phyloP scores from a whole-genome alignment of 176 grass and related monocot genomes.

The Musa schizocarpa region DNA sequence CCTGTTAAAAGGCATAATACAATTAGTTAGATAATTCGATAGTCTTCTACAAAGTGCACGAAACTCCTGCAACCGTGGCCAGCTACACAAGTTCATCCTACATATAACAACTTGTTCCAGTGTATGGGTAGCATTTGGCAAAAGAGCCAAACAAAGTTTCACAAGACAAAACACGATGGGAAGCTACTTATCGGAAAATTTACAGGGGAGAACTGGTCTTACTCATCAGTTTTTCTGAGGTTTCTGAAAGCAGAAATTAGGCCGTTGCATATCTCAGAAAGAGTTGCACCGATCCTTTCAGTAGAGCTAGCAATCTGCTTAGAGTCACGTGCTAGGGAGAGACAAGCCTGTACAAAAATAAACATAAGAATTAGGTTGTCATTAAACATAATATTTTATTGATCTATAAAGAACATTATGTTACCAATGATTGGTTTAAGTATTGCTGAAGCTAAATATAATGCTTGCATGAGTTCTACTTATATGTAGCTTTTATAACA shows the following conservation, averaged over 20 bases:
- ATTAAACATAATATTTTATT: neutral
- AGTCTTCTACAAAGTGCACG: neutral
- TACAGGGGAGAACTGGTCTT: constrained; percentile 16
- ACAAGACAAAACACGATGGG: neutral
- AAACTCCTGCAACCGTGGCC: too few relatives aligned
- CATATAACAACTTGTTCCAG: neutral
- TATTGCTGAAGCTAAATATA: neutral
- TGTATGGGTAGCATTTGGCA: neutral
- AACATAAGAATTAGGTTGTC: too few relatives aligned
- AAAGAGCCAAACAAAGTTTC: neutral
- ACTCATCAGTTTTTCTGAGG: constrained; percentile 42
- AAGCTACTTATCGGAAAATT: neutral
- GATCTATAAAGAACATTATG: neutral
- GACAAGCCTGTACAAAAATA: constrained; percentile 35
- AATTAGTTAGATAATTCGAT: neutral
- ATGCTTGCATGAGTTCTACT: too few relatives aligned
- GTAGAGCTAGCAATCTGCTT: constrained; percentile 21
- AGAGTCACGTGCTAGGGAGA: constrained; percentile 35
- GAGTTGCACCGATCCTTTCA: constrained; percentile 47
- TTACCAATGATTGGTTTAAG: neutral
- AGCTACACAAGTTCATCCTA: neutral
- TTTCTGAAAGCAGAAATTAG: constrained; percentile 62
- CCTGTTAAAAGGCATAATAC: constrained; percentile 22
- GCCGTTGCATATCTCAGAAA: constrained; percentile 51
- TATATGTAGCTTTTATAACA: too few relatives aligned